Percentiles rank a stretch among this genome's conserved stretches.
These are phyloP conservation scores for Kodamaea kakaduensis DNA, from an alignment of 805 yeast genomes.

Conservation along the genomic window DNA sequence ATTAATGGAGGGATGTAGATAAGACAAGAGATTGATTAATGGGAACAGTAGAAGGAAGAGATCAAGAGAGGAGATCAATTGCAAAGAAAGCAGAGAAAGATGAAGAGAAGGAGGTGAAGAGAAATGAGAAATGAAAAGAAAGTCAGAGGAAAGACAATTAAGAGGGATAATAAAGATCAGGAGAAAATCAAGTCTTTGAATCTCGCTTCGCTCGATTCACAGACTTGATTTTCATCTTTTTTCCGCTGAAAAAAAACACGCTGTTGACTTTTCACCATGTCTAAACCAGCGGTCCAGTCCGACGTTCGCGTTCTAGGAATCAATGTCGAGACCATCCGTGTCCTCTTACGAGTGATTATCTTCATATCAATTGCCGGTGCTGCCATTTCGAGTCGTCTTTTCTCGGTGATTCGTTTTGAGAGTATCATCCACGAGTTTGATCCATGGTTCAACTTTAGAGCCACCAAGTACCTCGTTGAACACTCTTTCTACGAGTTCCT, in stretches of 20 bases:
- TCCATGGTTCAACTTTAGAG: slow-evolving; percentile 95
- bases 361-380: slow-evolving; percentile 83
- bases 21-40: too few species aligned
- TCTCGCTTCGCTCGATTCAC: too few species aligned
- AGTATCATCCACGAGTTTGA: slow-evolving; percentile 96
- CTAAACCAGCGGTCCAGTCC: slow-evolving; percentile 3
- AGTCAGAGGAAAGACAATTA: too few species aligned
- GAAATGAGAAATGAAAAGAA: too few species aligned
- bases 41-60: too few species aligned
- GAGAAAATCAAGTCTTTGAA: too few species aligned
- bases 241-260: slow-evolving; percentile 4
- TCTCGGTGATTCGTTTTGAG: slow-evolving; percentile 95
- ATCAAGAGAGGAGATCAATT: too few species aligned
- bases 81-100: too few species aligned
- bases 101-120: too few species aligned
- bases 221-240: too few species aligned
- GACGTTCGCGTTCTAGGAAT: slow-evolving; percentile 11
- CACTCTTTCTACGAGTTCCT: slow-evolving; percentile 86
- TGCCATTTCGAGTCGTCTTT: slow-evolving; percentile 85
- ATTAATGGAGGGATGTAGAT: too few species aligned
- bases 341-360: slow-evolving; percentile 60
- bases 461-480: slow-evolving; percentile 84
- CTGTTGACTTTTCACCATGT: slow-evolving; percentile 2
- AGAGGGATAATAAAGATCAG: too few species aligned
- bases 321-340: slow-evolving; percentile 33